Conservation (phyloP, 2,329 filamentous ascomycete species). For the Gaeumannomyces sp. region DNA sequence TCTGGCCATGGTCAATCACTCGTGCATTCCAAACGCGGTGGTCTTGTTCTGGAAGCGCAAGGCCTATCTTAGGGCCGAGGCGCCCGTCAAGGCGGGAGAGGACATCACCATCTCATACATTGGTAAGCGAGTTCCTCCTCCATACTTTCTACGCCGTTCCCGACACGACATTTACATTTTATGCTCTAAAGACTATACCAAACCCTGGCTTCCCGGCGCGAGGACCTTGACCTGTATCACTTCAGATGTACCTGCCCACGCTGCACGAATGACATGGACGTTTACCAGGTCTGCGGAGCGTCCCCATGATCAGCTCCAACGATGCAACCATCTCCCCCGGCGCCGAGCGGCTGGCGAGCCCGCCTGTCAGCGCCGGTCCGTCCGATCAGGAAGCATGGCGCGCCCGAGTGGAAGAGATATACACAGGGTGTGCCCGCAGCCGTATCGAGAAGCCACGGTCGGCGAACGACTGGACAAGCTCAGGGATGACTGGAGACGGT, state of each 20-base stretch:
- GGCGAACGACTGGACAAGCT: constrained; percentile 21
- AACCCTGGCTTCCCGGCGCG: constrained; percentile 34
- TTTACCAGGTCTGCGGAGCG: constrained; percentile 44
- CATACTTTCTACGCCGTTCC: too few species aligned
- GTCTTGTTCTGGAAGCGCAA: constrained; percentile 48
- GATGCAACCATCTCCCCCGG: constrained; percentile 38
- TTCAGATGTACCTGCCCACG: constrained; percentile 46
- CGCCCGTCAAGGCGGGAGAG: constrained; percentile 42
- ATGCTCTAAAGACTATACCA: constrained; percentile 37
- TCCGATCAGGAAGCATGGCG: constrained; percentile 20
- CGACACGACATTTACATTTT: background rate
- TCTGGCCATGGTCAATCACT: constrained; percentile 57
- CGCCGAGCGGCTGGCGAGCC: constrained; percentile 24
- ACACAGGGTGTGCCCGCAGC: constrained; percentile 20
- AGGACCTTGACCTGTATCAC: constrained; percentile 41
- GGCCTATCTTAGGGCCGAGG: constrained; percentile 44
- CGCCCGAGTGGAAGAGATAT: constrained; percentile 24
- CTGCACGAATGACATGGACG: constrained; percentile 44
- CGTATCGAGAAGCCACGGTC: constrained; percentile 12
- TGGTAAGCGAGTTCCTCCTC: constrained; percentile 30
- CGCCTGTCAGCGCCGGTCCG: constrained; percentile 23
- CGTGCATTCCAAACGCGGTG: constrained; percentile 53
- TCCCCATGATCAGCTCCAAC: constrained; percentile 39
- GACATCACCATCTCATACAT: constrained; percentile 59
- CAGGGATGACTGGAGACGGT: constrained; percentile 29